These are phyloP conservation scores for Selenicereus undatus DNA, from an alignment of 148 eudicot genomes.

Conservation along the genomic window DNA sequence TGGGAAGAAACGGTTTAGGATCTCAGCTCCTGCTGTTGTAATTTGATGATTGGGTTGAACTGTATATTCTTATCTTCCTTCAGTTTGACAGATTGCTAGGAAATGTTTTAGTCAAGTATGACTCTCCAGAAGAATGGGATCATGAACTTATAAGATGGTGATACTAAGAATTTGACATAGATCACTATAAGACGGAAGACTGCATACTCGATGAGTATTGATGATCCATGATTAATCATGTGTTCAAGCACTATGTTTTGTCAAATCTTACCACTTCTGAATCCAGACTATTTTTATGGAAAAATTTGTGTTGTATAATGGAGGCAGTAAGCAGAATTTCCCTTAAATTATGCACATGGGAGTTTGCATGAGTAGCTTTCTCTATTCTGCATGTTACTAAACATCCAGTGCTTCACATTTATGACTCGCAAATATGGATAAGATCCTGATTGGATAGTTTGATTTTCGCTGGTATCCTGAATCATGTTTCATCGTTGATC, in stretches of 20 bases:
- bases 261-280: too few species aligned
- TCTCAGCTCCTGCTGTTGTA: not conserved
- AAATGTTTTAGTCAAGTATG: not conserved
- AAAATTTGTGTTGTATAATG: not conserved
- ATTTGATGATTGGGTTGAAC: not conserved
- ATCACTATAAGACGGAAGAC: not conserved
- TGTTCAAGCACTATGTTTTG: not conserved
- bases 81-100: not conserved
- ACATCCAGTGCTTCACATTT: not conserved
- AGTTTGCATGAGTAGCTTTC: not conserved
- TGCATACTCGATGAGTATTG: not conserved
- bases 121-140: not conserved
- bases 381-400: not conserved
- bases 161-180: not conserved
- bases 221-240: not conserved
- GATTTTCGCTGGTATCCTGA: not conserved
- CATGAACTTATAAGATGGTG: not conserved
- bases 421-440: not conserved
- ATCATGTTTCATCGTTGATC: not conserved
- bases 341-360: not conserved
- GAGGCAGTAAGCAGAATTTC: not conserved
- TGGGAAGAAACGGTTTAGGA: not conserved
- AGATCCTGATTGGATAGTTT: not conserved
- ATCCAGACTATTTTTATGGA: not conserved
- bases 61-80: not conserved